These are phyloP conservation scores for Thalassia testudinum DNA, from an alignment of 116 monocot species.

Conservation along the genomic window DNA sequence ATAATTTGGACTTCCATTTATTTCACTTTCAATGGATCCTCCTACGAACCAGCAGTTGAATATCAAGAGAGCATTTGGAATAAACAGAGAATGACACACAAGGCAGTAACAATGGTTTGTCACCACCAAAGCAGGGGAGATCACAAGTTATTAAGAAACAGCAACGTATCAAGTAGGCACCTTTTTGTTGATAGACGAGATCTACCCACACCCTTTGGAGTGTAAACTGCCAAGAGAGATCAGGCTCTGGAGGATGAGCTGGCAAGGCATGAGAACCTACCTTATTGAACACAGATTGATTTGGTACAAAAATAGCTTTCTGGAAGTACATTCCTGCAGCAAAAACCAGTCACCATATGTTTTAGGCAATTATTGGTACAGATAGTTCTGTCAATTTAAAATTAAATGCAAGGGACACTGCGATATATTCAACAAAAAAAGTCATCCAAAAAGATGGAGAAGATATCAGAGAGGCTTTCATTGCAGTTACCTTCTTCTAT, in stretches of 20 bases:
- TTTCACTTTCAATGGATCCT: neutral
- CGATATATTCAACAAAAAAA: no score
- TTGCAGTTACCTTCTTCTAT: constrained; percentile 27
- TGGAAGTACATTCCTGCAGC: constrained; percentile 51
- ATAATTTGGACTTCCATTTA: neutral
- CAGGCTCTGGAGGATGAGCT: constrained; percentile 29
- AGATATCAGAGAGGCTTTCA: no score
- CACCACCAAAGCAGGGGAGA: neutral
- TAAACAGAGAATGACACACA: neutral
- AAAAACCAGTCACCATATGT: neutral
- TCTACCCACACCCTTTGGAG: constrained; percentile 55
- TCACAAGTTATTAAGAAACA: neutral
- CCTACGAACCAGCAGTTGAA: neutral
- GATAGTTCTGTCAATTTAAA: no score
- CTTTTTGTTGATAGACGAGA: constrained; percentile 14
- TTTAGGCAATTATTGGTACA: no score
- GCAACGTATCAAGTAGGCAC: neutral
- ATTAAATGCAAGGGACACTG: no score
- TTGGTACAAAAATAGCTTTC: constrained; percentile 71
- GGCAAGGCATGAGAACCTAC: constrained; percentile 37
- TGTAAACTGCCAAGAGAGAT: constrained; percentile 67
- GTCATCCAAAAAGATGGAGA: no score
- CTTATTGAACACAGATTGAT: constrained; percentile 51
- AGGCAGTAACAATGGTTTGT: neutral
- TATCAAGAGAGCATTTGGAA: neutral